Base-by-base conservation (phyloP, 73 alveolate genomes). In the Symbiodinium pilosum region DNA sequence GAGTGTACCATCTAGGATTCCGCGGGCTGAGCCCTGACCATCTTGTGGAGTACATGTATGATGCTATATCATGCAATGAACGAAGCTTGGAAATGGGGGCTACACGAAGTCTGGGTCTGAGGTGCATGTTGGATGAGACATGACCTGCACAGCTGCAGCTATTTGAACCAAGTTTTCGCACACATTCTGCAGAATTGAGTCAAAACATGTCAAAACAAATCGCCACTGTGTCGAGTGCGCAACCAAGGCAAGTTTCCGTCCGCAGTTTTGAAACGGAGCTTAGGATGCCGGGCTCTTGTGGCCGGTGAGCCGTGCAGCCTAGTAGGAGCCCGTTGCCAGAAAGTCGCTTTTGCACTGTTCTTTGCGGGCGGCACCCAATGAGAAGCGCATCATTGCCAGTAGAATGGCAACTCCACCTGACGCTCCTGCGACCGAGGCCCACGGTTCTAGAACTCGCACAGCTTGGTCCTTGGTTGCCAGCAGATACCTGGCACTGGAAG, bases 111-210 rank as follows among this genome's bases (percentile, higher is more conserved):
- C n/a, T n/a, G n/a, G n/a, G n/a, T n/a, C n/a, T n/a, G 73, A 54
- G 73, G 26, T 54, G 73, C 73, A 54, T n/a, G 30, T 16, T 54
- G 73, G 73, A 54, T n/a, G 26, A n/a, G n/a, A n/a, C n/a, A 64
- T 26, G 9, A 64, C 81, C 81, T 64, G 81, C 81, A 64, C 81
- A 64, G 81, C 81, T 28, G 81, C 81, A 64, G 81, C 81, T 64
- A 34, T 56, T 64, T n/a, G 81, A 64, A 38, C 81, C 81, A 20
- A 64, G 39, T 64, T 28, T 14, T 54, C 73, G 73, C 26, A 24
- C 32, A 54, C 20, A 16, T 16, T 54, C 73, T n/a, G n/a, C n/a
- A n/a, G n/a, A n/a, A n/a, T n/a, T n/a, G n/a, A n/a, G n/a, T n/a
- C n/a, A n/a, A n/a, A n/a, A n/a, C n/a, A n/a, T n/a, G n/a, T n/a